phyloP scores from a whole-genome alignment of 768 basidiomycete species.

The Pholiota microspora region DNA sequence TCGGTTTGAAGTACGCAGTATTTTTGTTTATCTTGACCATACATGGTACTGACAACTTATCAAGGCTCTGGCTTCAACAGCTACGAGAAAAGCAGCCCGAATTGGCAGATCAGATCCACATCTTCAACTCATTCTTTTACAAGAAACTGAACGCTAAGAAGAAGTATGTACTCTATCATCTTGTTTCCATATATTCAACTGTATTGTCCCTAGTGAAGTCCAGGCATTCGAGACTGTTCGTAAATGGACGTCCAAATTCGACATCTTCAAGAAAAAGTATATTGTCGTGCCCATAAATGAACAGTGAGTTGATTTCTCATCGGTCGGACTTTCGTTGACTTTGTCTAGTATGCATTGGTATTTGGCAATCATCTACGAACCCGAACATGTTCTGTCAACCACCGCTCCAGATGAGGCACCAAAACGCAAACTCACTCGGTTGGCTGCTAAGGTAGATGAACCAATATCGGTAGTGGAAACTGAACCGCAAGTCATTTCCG shows the following conservation, averaged over 20 bases:
- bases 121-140: conserved; percentile 98
- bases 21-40: conserved; percentile 5
- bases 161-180: conserved; percentile 52
- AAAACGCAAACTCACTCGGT: conserved; percentile 22
- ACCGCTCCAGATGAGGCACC: conserved; percentile 5
- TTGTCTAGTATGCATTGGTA: conserved; percentile 88
- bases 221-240: conserved; percentile 80
- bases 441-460: conserved; percentile 4
- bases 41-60: background rate
- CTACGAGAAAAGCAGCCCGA: conserved; percentile 54
- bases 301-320: conserved; percentile 52
- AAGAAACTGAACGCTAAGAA: conserved; percentile 69
- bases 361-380: conserved; percentile 88
- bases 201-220: conserved; percentile 25
- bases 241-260: conserved; percentile 91
- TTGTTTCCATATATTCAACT: background rate
- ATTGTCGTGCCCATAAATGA: conserved; percentile 97
- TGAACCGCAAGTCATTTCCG: conserved; percentile 11
- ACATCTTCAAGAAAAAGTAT: conserved; percentile 89
- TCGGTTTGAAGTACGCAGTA: conserved; percentile 91
- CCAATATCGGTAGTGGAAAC: background rate
- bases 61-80: conserved; percentile 68
- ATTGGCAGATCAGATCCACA: conserved; percentile 72
- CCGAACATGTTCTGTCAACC: conserved; percentile 55
- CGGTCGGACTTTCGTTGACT: background rate